Evolutionary conservation across 345 rosid species (phyloP), one percentile per base, ranked within the genome.

Genomic region (Populus deltoides): DNA sequence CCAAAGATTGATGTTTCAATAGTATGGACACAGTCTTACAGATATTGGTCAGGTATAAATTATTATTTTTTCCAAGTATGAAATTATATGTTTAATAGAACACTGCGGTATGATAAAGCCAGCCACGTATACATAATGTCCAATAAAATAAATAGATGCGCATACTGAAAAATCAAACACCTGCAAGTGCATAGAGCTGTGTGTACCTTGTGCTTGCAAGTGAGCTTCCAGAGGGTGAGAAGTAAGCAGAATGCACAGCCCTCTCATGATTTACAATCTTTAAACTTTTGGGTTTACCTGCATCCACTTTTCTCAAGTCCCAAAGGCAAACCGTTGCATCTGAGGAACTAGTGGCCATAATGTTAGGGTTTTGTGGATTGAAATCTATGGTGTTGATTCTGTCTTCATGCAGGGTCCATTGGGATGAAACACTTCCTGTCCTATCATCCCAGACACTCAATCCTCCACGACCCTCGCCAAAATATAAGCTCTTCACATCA

Each of bases 321-420:
- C 99, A 95, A 31, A 95, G 83, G 66, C 90, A 85, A 76, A 92
- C 97, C 70, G 93, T 88, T 29, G 90, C 88, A 83, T 96, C 97
- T 2, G 89, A 75, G 73, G 98, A 96, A 81, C 97, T 89, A 62
- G 97, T 93, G 38, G 86, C 93, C 93, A 96, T 90, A 63, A 89
- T 81, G 71, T 85, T 76, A 18, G 90, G 86, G 71, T 92, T 85
- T 63, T 70, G 91, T 12, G 88, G 77, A 83, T 86, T 87, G 75
- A 95, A 95, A 81, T 91, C 97, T 72, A 95, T 85, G 68, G 97
- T 74, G 77, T 93, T 95, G 78, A 95, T 92, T 84, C 94, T 87
- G 27, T 71, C 59, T 67, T 87, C 91, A 79, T 95, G 99, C 61
- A 93, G 84, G 75, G 49, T 81, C 94, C 91, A 90, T 0, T 85